phyloP scores from a whole-genome alignment of 306 rosid genomes.

The Trifolium fragiferum region DNA sequence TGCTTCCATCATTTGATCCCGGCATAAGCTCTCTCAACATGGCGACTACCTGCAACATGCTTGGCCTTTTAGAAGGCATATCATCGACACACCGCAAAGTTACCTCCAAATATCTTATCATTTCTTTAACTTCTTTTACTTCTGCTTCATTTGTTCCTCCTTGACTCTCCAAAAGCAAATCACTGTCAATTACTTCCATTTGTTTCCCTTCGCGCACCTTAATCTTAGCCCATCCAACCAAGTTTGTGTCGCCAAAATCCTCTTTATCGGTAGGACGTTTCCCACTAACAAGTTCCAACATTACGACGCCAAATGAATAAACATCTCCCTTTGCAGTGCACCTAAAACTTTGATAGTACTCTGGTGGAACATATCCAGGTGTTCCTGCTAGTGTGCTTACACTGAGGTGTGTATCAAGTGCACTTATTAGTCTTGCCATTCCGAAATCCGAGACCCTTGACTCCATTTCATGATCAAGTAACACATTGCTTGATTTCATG shows the following conservation, averaged over 20 bases:
- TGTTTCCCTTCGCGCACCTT: constrained; percentile 87
- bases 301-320: constrained; percentile 89
- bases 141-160: constrained; percentile 80
- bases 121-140: constrained; percentile 87
- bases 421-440: constrained; percentile 97
- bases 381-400: constrained; percentile 99
- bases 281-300: constrained; percentile 81
- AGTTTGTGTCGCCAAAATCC: constrained; percentile 92
- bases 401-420: constrained; percentile 93
- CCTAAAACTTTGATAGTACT: constrained; percentile 94
- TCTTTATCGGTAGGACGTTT: constrained; percentile 94
- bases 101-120: constrained; percentile 79
- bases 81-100: constrained; percentile 85
- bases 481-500: constrained; percentile 97
- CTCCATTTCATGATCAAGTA: constrained; percentile 86
- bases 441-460: constrained; percentile 96
- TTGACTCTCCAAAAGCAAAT: constrained; percentile 65
- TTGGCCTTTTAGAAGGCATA: constrained; percentile 89
- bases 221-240: constrained; percentile 96
- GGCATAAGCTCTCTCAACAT: constrained; percentile 83
- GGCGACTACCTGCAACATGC: constrained; percentile 90
- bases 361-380: constrained; percentile 98
- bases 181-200: constrained; percentile 87
- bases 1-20: constrained; percentile 76
- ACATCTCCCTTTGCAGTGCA: constrained; percentile 98